Conservation (phyloP, 2,329 filamentous ascomycete species). For the Gaeumannomyces sp. region DNA sequence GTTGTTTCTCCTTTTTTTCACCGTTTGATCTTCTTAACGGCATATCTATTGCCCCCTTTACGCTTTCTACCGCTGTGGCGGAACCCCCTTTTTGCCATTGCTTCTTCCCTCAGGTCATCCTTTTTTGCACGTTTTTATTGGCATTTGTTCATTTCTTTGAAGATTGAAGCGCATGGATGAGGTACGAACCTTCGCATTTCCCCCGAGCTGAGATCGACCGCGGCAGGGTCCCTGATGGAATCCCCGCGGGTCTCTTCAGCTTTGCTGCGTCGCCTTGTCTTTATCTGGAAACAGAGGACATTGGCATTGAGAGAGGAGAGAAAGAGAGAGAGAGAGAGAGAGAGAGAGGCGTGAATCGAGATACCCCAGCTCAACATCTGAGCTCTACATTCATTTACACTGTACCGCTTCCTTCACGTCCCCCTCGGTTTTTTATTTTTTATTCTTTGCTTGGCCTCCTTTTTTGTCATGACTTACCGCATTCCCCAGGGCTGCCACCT, state of each 20-base stretch:
- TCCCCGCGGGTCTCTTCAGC: background rate
- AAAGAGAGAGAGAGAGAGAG: conserved; percentile 14
- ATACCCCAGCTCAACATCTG: conserved; percentile 9
- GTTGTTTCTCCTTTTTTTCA: background rate
- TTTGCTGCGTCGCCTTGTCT: background rate
- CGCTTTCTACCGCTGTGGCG: background rate
- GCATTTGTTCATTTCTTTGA: background rate
- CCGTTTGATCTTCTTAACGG: background rate
- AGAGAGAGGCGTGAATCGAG: conserved; percentile 13
- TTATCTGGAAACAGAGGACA: background rate
- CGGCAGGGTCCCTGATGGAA: background rate
- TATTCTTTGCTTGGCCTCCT: conserved; percentile 9
- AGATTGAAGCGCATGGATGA: conserved; percentile 9
- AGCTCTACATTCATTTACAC: background rate
- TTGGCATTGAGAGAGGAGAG: conserved; percentile 8
- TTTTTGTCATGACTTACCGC: conserved; percentile 4
- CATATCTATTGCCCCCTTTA: background rate
- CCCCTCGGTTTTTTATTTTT: conserved; percentile 5
- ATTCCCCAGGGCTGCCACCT: background rate
- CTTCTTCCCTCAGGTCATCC: background rate
- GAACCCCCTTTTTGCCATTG: background rate
- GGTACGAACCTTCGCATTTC: conserved; percentile 4
- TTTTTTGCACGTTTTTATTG: background rate
- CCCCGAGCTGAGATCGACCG: conserved; percentile 7
- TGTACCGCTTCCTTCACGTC: background rate